Evolutionary conservation across 495 filamentous ascomycete genomes (phyloP).

Genomic region (Hypoxylon fragiforme): DNA sequence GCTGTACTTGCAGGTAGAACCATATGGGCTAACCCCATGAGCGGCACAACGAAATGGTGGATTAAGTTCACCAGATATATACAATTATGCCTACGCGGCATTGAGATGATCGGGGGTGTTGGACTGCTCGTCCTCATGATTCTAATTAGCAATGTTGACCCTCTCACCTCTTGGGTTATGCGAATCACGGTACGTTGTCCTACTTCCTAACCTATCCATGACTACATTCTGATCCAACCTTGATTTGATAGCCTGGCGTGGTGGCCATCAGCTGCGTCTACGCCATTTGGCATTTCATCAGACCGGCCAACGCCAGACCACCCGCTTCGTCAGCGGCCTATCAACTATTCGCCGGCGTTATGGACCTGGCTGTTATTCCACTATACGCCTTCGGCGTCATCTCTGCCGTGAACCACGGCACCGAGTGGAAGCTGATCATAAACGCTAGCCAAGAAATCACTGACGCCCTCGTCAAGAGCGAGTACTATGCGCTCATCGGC

Average conservation of each 20-base stretch:
- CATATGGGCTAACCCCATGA: constrained; percentile 61
- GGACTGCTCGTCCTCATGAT: constrained; percentile 75
- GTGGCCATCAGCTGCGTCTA: constrained; percentile 73
- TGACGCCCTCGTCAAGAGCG: constrained; percentile 59
- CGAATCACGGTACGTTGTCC: constrained; percentile 67
- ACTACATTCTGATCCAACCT: not conserved
- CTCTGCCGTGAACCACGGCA: constrained; percentile 55
- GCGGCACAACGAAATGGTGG: constrained; percentile 64
- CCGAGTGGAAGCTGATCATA: constrained; percentile 67
- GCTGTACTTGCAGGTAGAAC: constrained; percentile 35
- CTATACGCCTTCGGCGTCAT: constrained; percentile 76
- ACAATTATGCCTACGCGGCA: constrained; percentile 66
- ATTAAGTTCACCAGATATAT: constrained; percentile 66
- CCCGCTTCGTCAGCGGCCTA: constrained; percentile 81
- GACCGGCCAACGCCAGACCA: constrained; percentile 66
- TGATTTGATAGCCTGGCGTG: constrained; percentile 62
- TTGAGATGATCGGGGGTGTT: constrained; percentile 67
- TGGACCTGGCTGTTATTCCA: constrained; percentile 72
- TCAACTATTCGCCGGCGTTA: constrained; percentile 73
- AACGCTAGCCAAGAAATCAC: constrained; percentile 47
- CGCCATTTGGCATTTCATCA: constrained; percentile 73
- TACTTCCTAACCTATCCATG: not conserved
- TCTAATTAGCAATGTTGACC: constrained; percentile 65
- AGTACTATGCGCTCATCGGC: constrained; percentile 64
- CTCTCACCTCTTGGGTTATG: constrained; percentile 71